Evolutionary conservation across 352 stramenopile genomes (phyloP), one percentile per base, ranked within the genome.

Genomic region (Phytophthora lateralis): DNA sequence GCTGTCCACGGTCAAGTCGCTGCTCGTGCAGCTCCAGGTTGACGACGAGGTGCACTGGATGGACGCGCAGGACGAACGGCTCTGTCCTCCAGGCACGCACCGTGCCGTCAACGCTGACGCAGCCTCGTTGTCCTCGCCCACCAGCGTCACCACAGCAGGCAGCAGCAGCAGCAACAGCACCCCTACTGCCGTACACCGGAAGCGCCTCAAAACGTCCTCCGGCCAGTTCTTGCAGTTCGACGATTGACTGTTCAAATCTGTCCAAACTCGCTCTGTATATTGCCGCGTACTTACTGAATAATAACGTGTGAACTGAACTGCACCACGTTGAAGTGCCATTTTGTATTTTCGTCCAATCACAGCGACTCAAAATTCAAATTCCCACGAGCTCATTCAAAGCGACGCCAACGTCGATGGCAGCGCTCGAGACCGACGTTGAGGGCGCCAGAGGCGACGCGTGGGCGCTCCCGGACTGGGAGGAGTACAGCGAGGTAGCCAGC

Each of bases 11-110:
- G 51, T 43, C 24, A 56, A 68, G 15, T 59, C 59, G 18, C 43
- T 84, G 29, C 61, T 72, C 14, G 71, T 90, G 8, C 71, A 78
- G 43, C 52, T 90, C 29, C 63, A 60, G 18, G 69, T 80, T 17
- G 76, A 88, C 29, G 70, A 69, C 17, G 60, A 75, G 2, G 17
- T 75, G 38, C 71, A 69, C 41, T 89, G 78, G 76, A 77, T 81
- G 55, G 78, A 89, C 44, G 69, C 69, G 1, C 80, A 91, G 50
- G 78, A 89, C 41, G 82, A 91, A 37, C 55, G 85, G 14, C 66
- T 91, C 6, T 89, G 80, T 61, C 66, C 63, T 0, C 71, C 78
- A 20, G 76, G 76, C 11, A 91, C 77, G 6, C 85, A 88, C 34
- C 80, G 80, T 45, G 56, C 63, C 1, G 41, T 41, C 20, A 88